These are phyloP conservation scores for Geotrichum australiense DNA, from an alignment of 1,139 yeast species.

Conservation along the genomic window DNA sequence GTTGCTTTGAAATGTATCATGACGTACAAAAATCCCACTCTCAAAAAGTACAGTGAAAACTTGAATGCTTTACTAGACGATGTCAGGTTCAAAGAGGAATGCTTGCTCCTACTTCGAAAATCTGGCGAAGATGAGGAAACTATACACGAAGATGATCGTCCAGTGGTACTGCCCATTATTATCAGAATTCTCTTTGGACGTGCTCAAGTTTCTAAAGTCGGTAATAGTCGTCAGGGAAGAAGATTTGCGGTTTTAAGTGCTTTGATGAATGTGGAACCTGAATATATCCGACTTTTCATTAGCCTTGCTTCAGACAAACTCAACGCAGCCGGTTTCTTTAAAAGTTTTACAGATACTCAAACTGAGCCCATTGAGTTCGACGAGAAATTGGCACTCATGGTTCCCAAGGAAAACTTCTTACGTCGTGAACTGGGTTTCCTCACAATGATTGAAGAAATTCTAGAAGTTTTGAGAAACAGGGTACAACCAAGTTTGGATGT, in stretches of 20 bases:
- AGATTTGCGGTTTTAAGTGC: slow-evolving; percentile 71
- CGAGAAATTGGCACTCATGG: slow-evolving; percentile 9
- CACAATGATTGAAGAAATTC: slow-evolving; percentile 57
- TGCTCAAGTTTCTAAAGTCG: slow-evolving; percentile 45
- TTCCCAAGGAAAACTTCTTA: slow-evolving; percentile 25
- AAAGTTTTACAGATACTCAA: slow-evolving; percentile 24
- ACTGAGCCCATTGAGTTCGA: slow-evolving; percentile 14
- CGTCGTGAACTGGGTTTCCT: slow-evolving; percentile 66
- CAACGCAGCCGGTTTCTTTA: slow-evolving; percentile 38
- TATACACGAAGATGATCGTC: slow-evolving; percentile 56
- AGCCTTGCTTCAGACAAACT: slow-evolving; percentile 55
- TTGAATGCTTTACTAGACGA: slow-evolving; percentile 74
- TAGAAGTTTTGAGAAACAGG: slow-evolving; percentile 55
- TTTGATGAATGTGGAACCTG: slow-evolving; percentile 54
- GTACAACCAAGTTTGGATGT: slow-evolving; percentile 45
- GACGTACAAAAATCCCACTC: slow-evolving; percentile 51
- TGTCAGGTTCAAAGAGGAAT: slow-evolving; percentile 76
- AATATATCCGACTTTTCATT: slow-evolving; percentile 53
- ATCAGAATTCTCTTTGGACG: slow-evolving; percentile 81
- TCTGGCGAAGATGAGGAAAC: slow-evolving; percentile 43
- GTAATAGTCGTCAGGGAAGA: slow-evolving; percentile 61
- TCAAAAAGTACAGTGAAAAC: slow-evolving; percentile 66
- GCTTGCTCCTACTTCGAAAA: slow-evolving; percentile 52
- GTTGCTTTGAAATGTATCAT: slow-evolving; percentile 67
- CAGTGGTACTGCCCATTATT: slow-evolving; percentile 59